phyloP scores from a whole-genome alignment of 306 rosid species.

The Dicorynia guianensis region DNA sequence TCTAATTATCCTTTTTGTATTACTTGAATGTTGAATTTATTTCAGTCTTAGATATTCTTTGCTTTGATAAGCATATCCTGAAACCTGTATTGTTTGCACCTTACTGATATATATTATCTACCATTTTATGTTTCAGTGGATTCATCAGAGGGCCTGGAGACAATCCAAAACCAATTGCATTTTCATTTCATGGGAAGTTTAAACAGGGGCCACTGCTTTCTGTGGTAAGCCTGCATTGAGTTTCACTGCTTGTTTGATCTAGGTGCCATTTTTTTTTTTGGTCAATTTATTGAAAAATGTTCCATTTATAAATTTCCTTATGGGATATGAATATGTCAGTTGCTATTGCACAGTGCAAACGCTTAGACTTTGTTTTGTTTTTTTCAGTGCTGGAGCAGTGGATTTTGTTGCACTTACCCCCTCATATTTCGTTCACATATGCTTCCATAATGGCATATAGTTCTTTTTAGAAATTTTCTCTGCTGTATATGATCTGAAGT shows the following conservation, averaged over 20 bases:
- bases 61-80: not conserved
- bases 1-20: not conserved
- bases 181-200: conserved; percentile 83
- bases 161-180: conserved; percentile 73
- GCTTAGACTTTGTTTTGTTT: not conserved
- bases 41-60: not conserved
- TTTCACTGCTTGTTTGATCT: conserved; percentile 19
- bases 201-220: conserved; percentile 95
- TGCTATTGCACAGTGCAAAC: no score
- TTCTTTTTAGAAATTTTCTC: not conserved
- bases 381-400: conserved; percentile 97
- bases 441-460: conserved; percentile 46
- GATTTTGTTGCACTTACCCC: conserved; percentile 95
- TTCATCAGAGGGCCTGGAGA: conserved; percentile 98
- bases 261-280: not conserved
- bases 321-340: not conserved
- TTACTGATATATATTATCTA: conserved; percentile 16
- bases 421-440: conserved; percentile 79
- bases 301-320: conserved; percentile 6
- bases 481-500: conserved; percentile 22
- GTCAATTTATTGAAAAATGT: not conserved
- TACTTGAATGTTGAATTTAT: conserved; percentile 23
- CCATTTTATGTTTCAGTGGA: conserved; percentile 62
- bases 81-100: not conserved
- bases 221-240: conserved; percentile 63